These are phyloP conservation scores for Auricularia sp. DNA, from an alignment of 768 basidiomycete species.

Conservation along the genomic window DNA sequence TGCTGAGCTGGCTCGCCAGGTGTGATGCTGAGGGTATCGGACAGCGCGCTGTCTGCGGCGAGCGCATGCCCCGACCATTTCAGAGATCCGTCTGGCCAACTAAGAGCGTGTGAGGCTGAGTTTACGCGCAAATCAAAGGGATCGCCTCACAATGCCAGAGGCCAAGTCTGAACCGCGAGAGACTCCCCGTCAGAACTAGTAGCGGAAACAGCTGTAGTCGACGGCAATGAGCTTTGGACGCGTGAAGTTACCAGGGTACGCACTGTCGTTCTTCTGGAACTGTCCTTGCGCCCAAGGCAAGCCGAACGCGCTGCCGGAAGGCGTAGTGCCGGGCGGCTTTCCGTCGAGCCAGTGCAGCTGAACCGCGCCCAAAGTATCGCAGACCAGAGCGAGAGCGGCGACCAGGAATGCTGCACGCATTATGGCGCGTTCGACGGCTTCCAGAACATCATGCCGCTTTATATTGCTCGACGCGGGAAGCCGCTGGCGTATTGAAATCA, in stretches of 20 bases:
- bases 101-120: not conserved
- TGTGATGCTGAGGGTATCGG: not conserved
- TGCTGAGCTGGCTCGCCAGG: not conserved
- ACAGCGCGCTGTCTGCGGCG: not conserved
- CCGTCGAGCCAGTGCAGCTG: not conserved
- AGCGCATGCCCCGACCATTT: not conserved
- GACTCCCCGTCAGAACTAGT: not conserved
- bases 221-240: not conserved
- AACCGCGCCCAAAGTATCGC: no score
- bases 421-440: no score
- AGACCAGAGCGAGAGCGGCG: no score
- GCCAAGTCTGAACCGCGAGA: not conserved
- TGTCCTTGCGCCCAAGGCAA: not conserved
- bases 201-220: not conserved
- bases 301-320: not conserved
- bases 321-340: not conserved
- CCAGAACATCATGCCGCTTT: no score
- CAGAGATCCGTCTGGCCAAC: not conserved
- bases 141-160: not conserved
- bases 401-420: no score
- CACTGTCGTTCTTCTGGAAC: not conserved
- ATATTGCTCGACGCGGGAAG: no score
- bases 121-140: not conserved
- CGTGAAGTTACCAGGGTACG: not conserved
- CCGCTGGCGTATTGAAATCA: no score